Conservation (phyloP, 805 yeast genomes). For the Suhomyces emberorum region DNA sequence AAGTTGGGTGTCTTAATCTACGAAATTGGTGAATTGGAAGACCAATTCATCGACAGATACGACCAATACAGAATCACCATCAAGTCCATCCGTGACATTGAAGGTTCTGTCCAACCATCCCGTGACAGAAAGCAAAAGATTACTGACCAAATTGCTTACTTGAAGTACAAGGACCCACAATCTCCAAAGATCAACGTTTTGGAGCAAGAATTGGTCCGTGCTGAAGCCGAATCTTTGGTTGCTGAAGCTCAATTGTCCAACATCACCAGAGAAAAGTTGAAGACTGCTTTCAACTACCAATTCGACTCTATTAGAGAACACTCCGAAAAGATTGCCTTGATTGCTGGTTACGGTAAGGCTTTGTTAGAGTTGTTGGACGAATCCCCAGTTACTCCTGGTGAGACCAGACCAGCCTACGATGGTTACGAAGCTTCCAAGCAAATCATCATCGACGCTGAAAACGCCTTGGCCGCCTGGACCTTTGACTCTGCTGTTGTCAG, state of each 20-base stretch:
- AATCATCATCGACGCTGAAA: constrained; percentile 95
- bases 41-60: constrained; percentile 96
- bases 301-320: constrained; percentile 93
- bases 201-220: constrained; percentile 98
- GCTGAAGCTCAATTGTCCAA: constrained; percentile 99
- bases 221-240: constrained; percentile 97
- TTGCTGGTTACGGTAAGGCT: constrained; percentile 99
- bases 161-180: constrained; percentile 97
- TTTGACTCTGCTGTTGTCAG: constrained; percentile 91
- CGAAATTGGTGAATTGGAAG: constrained; percentile 97
- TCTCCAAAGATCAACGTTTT: constrained; percentile 92
- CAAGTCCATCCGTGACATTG: constrained; percentile 93
- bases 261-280: constrained; percentile 96
- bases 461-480: constrained; percentile 95
- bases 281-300: constrained; percentile 96
- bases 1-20: constrained; percentile 92
- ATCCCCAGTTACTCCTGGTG: constrained; percentile 98
- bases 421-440: constrained; percentile 98
- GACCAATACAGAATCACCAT: constrained; percentile 96
- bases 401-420: constrained; percentile 96
- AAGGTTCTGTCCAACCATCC: constrained; percentile 96
- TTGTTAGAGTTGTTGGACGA: constrained; percentile 93
- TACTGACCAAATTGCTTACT: constrained; percentile 95
- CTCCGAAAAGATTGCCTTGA: constrained; percentile 92
- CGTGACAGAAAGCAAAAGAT: constrained; percentile 97